Evolutionary conservation across 805 yeast species (phyloP), one percentile per base, ranked within the genome.

Genomic region (Candida krabiensis): DNA sequence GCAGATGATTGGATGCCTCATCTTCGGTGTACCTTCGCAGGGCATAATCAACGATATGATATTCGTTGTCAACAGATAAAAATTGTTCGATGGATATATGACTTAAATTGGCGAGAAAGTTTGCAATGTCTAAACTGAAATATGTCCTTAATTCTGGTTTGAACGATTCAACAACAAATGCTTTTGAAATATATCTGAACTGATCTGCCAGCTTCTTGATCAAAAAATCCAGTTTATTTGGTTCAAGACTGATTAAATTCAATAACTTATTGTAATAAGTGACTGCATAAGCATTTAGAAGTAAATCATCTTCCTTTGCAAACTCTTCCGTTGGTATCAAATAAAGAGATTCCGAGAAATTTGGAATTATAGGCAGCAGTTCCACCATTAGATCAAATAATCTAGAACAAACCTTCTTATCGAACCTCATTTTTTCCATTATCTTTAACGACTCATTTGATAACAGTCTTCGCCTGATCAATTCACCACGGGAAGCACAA

Each of bases 221-320:
- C 16, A 53, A 19, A 36, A 44, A 35, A 2, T 11, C 13, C 19
- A 47, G 22, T 3, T 19, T 13, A 9, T 30, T 12, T 2, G 14
- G 11, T 21, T 31, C 28, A 12, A 34, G 14, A 3, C 23, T 17
- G 6, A 49, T 30, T 15, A 33, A 19, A 14, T 44, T 38, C 22
- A 64, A 30, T n/a, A 64, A 23, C 17, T 53, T 53, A 21, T 47
- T 46, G 44, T 66, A 67, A 34, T 58, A 58, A 4, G 55, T 54
- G 4, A 67, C 41, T 13, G 52, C 40, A 33, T 56, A 56, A 3
- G 62, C 40, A 27, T 50, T 49, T 12, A 60, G 48, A 9, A 67
- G 41, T 2, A 60, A 31, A 38, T 67, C 73, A 25, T 56, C 52
- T 4, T 52, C 46, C 1, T 31, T 11, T 2, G 36, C 38, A 19